phyloP scores from a whole-genome alignment of 768 basidiomycete genomes.

The Lactarius deliciosus region DNA sequence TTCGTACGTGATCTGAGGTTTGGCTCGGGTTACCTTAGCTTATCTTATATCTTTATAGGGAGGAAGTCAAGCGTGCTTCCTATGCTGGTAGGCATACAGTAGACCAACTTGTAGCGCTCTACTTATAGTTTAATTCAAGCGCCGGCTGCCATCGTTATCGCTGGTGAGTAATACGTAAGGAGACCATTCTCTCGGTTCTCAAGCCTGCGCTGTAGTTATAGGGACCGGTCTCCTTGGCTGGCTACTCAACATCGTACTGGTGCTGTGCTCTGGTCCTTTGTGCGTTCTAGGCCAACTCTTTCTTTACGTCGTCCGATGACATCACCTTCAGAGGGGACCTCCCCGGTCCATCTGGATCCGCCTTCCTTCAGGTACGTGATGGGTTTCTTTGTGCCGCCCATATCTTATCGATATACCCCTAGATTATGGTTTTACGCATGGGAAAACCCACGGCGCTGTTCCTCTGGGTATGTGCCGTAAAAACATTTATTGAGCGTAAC shows the following conservation, averaged over 20 bases:
- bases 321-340: conserved; percentile 49
- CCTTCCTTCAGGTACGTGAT: conserved; percentile 59
- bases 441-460: conserved; percentile 74
- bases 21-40: not conserved
- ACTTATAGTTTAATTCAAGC: not conserved
- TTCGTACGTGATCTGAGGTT: conserved; percentile 49
- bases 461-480: conserved; percentile 58
- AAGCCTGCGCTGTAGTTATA: conserved; percentile 67
- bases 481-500: conserved; percentile 1
- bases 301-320: conserved; percentile 6
- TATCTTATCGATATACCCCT: not conserved
- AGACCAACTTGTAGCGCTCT: too few species aligned
- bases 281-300: conserved; percentile 37
- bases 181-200: conserved; percentile 45
- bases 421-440: conserved; percentile 76
- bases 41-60: conserved; percentile 41
- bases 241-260: conserved; percentile 82
- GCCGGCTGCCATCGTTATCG: conserved; percentile 23
- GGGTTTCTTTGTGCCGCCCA: not conserved
- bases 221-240: conserved; percentile 80
- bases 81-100: conserved; percentile 53
- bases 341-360: conserved; percentile 67
- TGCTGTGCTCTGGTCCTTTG: conserved; percentile 82
- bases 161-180: conserved; percentile 7
- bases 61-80: conserved; percentile 78